Evolutionary conservation across 2,329 filamentous ascomycete genomes (phyloP).

Genomic region (Ophiostoma ulmi): DNA sequence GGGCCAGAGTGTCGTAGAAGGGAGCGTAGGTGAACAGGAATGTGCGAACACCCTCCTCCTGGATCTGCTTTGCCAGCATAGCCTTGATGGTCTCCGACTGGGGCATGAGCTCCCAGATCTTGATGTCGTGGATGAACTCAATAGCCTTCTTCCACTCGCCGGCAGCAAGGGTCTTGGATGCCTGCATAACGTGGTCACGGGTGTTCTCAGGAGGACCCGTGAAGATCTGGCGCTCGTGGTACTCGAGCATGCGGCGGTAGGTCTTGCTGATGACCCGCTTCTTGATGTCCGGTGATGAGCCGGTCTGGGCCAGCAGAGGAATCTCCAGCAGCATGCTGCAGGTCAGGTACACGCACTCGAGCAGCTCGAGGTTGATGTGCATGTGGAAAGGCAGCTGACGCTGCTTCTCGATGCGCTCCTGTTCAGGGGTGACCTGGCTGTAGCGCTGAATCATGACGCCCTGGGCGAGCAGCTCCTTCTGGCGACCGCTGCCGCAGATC

Average conservation of each 20-base stretch:
- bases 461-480: conserved; percentile 96
- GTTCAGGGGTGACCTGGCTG: conserved; percentile 92
- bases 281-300: conserved; percentile 92
- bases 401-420: conserved; percentile 95
- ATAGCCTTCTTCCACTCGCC: conserved; percentile 98
- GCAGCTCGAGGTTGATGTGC: conserved; percentile 98
- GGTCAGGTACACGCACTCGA: conserved; percentile 97
- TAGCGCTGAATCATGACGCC: conserved; percentile 98
- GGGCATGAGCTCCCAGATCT: conserved; percentile 98
- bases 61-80: conserved; percentile 97
- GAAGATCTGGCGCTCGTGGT: conserved; percentile 99
- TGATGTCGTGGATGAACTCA: conserved; percentile 92
- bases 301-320: conserved; percentile 90
- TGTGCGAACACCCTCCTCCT: conserved; percentile 94
- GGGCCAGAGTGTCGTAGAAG: conserved; percentile 94
- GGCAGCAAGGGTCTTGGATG: conserved; percentile 89
- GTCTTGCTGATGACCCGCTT: conserved; percentile 99
- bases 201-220: conserved; percentile 98
- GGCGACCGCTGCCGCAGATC: conserved; percentile 92
- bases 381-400: conserved; percentile 98
- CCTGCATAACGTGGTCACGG: conserved; percentile 98
- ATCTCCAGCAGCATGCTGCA: conserved; percentile 99
- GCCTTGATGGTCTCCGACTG: conserved; percentile 88
- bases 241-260: conserved; percentile 97
- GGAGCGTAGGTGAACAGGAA: conserved; percentile 99